Conservation (phyloP, 2,329 filamentous ascomycete genomes). For the Penicillium sp. region DNA sequence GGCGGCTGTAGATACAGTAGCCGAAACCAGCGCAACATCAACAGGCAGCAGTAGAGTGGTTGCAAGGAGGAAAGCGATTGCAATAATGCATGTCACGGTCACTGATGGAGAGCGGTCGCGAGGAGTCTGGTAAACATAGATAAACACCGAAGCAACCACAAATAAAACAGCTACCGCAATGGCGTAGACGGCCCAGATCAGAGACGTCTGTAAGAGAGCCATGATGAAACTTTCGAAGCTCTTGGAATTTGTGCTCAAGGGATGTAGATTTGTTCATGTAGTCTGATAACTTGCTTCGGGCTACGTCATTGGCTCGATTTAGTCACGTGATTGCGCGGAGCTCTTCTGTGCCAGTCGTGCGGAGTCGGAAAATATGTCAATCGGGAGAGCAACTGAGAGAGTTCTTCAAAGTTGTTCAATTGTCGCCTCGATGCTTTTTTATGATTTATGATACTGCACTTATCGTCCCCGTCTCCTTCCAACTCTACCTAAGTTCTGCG, state of each 20-base stretch:
- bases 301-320: constrained; percentile 26
- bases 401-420: neutral
- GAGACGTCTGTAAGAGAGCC: constrained; percentile 79
- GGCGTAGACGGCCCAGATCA: constrained; percentile 95
- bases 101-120: constrained; percentile 83
- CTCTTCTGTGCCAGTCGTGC: neutral
- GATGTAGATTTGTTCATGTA: neutral
- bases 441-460: neutral
- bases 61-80: constrained; percentile 83
- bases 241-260: constrained; percentile 13
- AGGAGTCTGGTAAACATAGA: constrained; percentile 88
- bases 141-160: constrained; percentile 78
- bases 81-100: constrained; percentile 83
- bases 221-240: constrained; percentile 44
- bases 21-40: constrained; percentile 92
- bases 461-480: neutral
- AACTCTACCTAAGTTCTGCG: neutral
- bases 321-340: constrained; percentile 25
- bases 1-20: constrained; percentile 74
- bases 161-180: constrained; percentile 79
- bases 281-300: neutral
- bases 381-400: neutral
- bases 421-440: neutral
- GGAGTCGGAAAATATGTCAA: constrained; percentile 12
- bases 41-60: constrained; percentile 92